Evolutionary conservation across 768 basidiomycete species (phyloP).

Genomic region (Lactifluus rugatus): DNA sequence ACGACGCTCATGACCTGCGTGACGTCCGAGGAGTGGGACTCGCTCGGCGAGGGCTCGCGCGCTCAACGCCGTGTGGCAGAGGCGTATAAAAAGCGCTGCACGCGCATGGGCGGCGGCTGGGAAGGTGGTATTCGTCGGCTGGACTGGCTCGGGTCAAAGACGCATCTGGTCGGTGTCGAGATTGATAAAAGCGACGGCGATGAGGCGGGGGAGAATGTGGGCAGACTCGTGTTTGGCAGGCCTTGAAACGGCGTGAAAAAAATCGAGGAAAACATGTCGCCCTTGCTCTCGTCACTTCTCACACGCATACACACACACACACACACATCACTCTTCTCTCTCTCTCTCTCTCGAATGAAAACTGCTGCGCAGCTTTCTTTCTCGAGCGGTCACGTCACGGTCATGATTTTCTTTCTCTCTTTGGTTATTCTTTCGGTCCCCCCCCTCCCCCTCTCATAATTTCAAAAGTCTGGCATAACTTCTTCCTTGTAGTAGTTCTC

Average conservation of each 20-base stretch:
- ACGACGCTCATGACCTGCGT: conserved; percentile 45
- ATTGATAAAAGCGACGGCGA: conserved; percentile 39
- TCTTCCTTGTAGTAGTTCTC: neutral
- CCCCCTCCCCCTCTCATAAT: neutral
- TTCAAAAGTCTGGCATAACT: neutral
- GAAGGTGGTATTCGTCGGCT: conserved; percentile 57
- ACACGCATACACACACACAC: too few relatives aligned
- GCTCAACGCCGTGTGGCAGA: conserved; percentile 49
- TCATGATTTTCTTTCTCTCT: neutral
- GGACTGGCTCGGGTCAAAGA: conserved; percentile 58
- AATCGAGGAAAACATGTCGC: too few relatives aligned
- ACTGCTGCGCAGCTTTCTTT: conserved; percentile 15
- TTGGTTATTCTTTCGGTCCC: neutral
- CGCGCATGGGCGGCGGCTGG: conserved; percentile 53
- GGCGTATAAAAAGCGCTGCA: conserved; percentile 56
- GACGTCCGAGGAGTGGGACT: conserved; percentile 56
- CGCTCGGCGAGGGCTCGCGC: conserved; percentile 44
- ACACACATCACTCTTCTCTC: too few relatives aligned
- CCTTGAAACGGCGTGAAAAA: conserved; percentile 26
- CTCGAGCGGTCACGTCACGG: neutral
- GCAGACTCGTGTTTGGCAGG: conserved; percentile 41
- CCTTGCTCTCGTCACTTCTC: neutral
- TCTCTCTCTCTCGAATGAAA: neutral
- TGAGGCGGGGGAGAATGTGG: conserved; percentile 30
- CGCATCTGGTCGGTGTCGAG: conserved; percentile 50